Evolutionary conservation across 2,329 filamentous ascomycete species (phyloP).

Genomic region (Calonectria hawksworthii): DNA sequence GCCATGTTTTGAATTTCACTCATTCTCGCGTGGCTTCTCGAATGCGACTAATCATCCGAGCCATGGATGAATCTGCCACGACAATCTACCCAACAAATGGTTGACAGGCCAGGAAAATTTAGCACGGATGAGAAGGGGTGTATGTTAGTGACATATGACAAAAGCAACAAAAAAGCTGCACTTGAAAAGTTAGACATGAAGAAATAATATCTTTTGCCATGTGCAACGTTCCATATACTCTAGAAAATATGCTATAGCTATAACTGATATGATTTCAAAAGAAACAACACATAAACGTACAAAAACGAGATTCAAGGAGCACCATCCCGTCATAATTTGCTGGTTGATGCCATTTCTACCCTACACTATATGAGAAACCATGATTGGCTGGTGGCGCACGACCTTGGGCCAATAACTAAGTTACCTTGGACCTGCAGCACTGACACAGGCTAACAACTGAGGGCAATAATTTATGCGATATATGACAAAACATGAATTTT

Average conservation of each 20-base stretch:
- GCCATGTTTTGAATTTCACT: conserved; percentile 4
- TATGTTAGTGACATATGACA: background rate
- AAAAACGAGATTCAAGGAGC: background rate
- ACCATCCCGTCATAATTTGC: background rate
- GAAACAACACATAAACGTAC: background rate
- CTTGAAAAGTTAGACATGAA: too few species aligned
- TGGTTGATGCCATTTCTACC: background rate
- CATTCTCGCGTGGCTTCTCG: background rate
- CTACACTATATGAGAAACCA: conserved; percentile 3
- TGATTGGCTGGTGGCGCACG: background rate
- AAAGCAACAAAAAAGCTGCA: background rate
- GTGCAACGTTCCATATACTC: background rate
- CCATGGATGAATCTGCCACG: background rate
- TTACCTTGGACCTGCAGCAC: background rate
- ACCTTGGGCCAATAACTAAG: background rate
- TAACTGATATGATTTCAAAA: background rate
- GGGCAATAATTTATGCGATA: conserved; percentile 5
- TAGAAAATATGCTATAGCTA: background rate
- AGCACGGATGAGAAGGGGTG: background rate
- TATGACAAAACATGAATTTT: background rate
- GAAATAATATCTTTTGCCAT: background rate
- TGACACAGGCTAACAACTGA: background rate
- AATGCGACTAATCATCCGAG: background rate
- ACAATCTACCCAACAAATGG: background rate
- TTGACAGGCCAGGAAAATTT: background rate